Percentiles rank a stretch among this genome's conserved stretches.
Evolutionary conservation across 208 protist genomes (phyloP).

Genomic region (Leishmania aethiopica): DNA sequence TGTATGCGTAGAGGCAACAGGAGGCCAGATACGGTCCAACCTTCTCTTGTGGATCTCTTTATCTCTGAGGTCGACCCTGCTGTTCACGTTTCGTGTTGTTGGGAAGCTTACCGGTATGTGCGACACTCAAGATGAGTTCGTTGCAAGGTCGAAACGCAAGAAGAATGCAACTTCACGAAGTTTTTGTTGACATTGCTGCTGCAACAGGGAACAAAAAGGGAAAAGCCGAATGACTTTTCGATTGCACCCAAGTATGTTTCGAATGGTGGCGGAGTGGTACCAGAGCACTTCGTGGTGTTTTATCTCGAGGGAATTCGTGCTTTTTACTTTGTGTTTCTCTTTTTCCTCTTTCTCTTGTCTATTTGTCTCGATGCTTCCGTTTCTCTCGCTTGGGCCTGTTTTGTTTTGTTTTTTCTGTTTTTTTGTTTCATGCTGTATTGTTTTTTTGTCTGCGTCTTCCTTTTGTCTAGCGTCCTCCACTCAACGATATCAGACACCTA

Average conservation of each 20-base stretch:
- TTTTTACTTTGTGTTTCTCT: background rate
- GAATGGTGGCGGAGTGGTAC: background rate
- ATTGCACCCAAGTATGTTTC: background rate
- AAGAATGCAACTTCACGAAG: background rate
- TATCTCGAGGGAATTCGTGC: background rate
- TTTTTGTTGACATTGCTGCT: background rate
- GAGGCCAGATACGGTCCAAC: background rate
- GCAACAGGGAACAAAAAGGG: background rate
- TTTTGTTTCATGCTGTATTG: background rate
- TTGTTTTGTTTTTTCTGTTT: background rate
- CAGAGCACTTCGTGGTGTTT: background rate
- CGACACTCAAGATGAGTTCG: background rate
- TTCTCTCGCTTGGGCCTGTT: background rate
- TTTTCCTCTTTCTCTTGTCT: background rate
- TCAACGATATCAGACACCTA: background rate
- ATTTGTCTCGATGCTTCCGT: background rate
- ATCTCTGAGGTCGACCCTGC: no score
- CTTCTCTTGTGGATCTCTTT: background rate
- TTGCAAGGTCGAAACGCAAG: background rate
- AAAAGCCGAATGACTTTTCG: background rate
- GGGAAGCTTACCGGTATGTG: background rate
- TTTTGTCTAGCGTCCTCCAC: background rate
- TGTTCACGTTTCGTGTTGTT: background rate
- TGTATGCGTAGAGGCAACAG: background rate
- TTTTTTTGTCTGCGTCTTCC: background rate